These are phyloP conservation scores for Acrocalymma vagum DNA, from an alignment of 2,329 filamentous ascomycete species.

Conservation along the genomic window DNA sequence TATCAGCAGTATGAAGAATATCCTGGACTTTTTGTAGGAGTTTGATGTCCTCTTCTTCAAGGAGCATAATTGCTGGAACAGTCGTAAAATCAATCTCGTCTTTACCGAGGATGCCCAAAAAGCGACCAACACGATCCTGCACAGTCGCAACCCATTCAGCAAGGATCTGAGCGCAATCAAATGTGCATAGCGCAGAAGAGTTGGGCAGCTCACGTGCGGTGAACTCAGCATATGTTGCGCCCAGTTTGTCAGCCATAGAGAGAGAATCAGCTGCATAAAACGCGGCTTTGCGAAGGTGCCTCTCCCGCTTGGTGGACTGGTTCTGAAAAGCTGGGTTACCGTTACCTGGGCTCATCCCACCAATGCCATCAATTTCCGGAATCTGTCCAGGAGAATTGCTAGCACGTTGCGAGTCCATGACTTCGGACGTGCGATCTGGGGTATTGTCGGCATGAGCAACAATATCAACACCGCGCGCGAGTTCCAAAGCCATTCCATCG, in stretches of 20 bases:
- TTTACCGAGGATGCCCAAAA: slow-evolving; percentile 84
- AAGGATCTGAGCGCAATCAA: slow-evolving; percentile 92
- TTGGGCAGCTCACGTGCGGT: slow-evolving; percentile 85
- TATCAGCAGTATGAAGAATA: slow-evolving; percentile 78
- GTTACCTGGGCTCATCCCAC: slow-evolving; percentile 41
- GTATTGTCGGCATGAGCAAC: slow-evolving; percentile 75
- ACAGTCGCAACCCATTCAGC: slow-evolving; percentile 94
- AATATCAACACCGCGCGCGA: slow-evolving; percentile 79
- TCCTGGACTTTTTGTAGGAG: slow-evolving; percentile 83
- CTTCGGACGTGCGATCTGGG: slow-evolving; percentile 51
- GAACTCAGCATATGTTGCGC: slow-evolving; percentile 84
- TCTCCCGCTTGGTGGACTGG: slow-evolving; percentile 77
- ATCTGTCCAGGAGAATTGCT: slow-evolving; percentile 31
- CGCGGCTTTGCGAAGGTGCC: slow-evolving; percentile 90
- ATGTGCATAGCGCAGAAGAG: slow-evolving; percentile 89
- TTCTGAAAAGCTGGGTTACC: slow-evolving; percentile 39
- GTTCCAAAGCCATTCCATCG: slow-evolving; percentile 87
- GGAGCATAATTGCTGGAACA: slow-evolving; percentile 85
- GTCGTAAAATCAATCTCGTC: slow-evolving; percentile 81
- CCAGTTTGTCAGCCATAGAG: slow-evolving; percentile 84
- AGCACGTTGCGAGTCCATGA: slow-evolving; percentile 38
- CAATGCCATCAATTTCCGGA: slow-evolving; percentile 36
- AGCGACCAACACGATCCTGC: slow-evolving; percentile 91
- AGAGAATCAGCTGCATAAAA: slow-evolving; percentile 94
- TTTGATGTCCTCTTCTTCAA: slow-evolving; percentile 91